Evolutionary conservation across 1,284 basidiomycete species (phyloP).

Genomic region (Tilletia setariae): DNA sequence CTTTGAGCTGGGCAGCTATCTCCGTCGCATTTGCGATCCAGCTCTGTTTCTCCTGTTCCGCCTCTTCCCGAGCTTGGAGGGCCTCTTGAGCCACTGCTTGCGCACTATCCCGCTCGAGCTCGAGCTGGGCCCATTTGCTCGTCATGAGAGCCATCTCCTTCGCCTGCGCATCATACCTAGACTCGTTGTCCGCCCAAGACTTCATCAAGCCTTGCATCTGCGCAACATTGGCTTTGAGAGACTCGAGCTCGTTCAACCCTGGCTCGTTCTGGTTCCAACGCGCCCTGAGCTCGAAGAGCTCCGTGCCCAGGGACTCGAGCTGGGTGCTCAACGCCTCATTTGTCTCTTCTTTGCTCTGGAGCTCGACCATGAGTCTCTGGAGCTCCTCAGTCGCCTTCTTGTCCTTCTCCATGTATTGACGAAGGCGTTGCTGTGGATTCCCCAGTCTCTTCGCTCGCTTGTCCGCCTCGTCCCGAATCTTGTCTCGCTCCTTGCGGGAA

Average conservation of each 20-base stretch:
- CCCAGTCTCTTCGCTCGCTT: slow-evolving; percentile 8
- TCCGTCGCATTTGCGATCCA: slow-evolving; percentile 23
- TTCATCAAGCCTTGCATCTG: slow-evolving; percentile 11
- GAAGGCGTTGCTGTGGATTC: not conserved
- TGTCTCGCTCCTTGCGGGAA: not conserved
- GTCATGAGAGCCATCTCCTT: slow-evolving; percentile 21
- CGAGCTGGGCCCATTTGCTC: not conserved
- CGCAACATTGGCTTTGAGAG: not conserved
- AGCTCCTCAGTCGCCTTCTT: slow-evolving; percentile 29
- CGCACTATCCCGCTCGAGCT: slow-evolving; percentile 7
- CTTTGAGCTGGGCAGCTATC: slow-evolving; percentile 27
- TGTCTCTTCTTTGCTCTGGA: slow-evolving; percentile 50
- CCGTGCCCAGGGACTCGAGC: slow-evolving; percentile 39
- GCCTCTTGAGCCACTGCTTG: not conserved
- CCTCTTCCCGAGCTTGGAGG: not conserved
- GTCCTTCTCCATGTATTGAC: slow-evolving; percentile 17
- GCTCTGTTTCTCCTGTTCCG: not conserved
- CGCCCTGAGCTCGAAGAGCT: slow-evolving; percentile 35
- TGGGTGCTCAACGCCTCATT: slow-evolving; percentile 48
- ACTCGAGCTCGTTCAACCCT: not conserved
- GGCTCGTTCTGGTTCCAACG: slow-evolving; percentile 30
- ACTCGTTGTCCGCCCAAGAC: slow-evolving; percentile 17
- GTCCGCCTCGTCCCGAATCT: slow-evolving; percentile 11
- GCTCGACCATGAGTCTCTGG: slow-evolving; percentile 36
- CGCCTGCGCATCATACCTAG: slow-evolving; percentile 25